Evolutionary conservation across 2,329 filamentous ascomycete genomes (phyloP), one percentile per base, ranked within the genome.

Genomic region (Alternaria ventricosa): DNA sequence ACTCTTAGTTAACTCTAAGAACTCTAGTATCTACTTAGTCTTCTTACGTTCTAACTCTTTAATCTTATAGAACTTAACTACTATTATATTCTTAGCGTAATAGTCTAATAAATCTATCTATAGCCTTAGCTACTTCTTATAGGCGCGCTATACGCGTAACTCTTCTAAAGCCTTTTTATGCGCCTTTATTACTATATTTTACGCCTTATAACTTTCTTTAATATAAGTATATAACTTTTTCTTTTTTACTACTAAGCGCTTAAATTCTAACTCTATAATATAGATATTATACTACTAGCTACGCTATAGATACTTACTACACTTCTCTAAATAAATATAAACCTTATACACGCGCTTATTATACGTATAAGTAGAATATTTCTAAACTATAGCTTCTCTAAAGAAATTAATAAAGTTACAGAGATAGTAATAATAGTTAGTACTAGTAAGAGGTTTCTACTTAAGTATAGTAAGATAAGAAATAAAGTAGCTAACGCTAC

Each of bases 351-450:
- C 6, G 11, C 43, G 43, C 43, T 45, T 11, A 45, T 45, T 12
- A 10, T 18, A 45, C 11, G 4, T 45, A 45, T 10, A 23, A 18
- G 22, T 23, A 18, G 15, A 15, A 6, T 50, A 50, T 23, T 50
- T 50, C 20, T 50, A 50, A 27, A 15, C 7, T 15, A 22, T 23
- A 8, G 6, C 10, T 15, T 50, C 9, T 22, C 10, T 22, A 23
- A 50, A 22, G 27, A 25, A 27, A 22, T 22, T 11, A 12, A 50
- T 22, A 23, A 22, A 22, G 23, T 23, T 45, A 45, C 18, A 45
- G 11, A 18, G 9, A 45, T 23, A 18, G 22, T 11, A 72, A 73
- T 18, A 66, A 68, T 23, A 30, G 28, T 30, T 30, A 30, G 28
- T 30, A 30, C 28, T 30, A 10, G 12, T 30, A 30, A 30, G 28